Evolutionary conservation across 805 yeast genomes (phyloP).

Genomic region (Dipodascus geniculatus): DNA sequence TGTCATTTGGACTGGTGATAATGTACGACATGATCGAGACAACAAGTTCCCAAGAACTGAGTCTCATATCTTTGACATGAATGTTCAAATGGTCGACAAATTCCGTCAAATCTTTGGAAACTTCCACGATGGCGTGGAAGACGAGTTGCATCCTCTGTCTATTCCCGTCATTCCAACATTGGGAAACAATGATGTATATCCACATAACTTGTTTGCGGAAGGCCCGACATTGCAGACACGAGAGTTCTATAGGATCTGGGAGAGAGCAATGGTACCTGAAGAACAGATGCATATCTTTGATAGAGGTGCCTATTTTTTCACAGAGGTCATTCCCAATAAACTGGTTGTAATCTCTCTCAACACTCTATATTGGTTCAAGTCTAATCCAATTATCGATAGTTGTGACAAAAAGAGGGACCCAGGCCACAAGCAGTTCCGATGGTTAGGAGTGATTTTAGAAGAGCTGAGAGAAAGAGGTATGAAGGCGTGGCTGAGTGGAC

Average conservation of each 20-base stretch:
- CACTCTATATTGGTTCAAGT: slow-evolving; percentile 60
- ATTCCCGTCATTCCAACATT: slow-evolving; percentile 52
- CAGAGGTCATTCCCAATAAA: slow-evolving; percentile 68
- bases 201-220: slow-evolving; percentile 65
- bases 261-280: slow-evolving; percentile 51
- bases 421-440: slow-evolving; percentile 62
- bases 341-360: slow-evolving; percentile 72
- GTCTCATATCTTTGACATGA: slow-evolving; percentile 55
- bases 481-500: slow-evolving; percentile 84
- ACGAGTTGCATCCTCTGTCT: slow-evolving; percentile 28
- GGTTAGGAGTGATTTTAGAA: slow-evolving; percentile 66
- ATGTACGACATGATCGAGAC: slow-evolving; percentile 76
- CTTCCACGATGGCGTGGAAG: slow-evolving; percentile 35
- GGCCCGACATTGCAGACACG: slow-evolving; percentile 87
- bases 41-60: slow-evolving; percentile 65
- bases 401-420: slow-evolving; percentile 67
- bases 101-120: slow-evolving; percentile 31
- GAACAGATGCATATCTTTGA: slow-evolving; percentile 66
- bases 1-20: slow-evolving; percentile 87
- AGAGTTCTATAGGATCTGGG: slow-evolving; percentile 66
- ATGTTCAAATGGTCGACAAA: slow-evolving; percentile 40
- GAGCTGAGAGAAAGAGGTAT: slow-evolving; percentile 62
- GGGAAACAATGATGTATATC: slow-evolving; percentile 84
- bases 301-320: slow-evolving; percentile 62
- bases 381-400: slow-evolving; percentile 73